phyloP scores from a whole-genome alignment of 192 early-diverging fungal species.

The Ambispora gerdemannii region DNA sequence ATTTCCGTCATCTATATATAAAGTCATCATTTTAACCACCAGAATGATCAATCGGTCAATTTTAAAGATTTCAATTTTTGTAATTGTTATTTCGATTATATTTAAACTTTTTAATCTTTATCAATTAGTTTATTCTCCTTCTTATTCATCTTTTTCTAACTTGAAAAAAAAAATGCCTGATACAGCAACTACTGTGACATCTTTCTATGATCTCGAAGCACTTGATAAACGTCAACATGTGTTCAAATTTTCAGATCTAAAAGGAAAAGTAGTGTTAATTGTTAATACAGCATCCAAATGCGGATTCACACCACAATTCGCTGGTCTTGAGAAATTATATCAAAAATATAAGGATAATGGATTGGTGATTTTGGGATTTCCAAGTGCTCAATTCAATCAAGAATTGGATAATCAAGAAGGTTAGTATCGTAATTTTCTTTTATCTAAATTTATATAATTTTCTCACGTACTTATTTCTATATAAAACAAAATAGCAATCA shows the following conservation, averaged over 20 bases:
- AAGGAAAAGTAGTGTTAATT: conserved; percentile 75
- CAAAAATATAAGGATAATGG: conserved; percentile 66
- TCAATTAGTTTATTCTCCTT: too few species aligned
- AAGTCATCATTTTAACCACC: too few species aligned
- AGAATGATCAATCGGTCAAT: too few species aligned
- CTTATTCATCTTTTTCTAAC: too few species aligned
- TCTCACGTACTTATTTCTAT: not conserved
- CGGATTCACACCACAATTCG: conserved; percentile 80
- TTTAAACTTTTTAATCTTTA: too few species aligned
- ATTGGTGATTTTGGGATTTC: conserved; percentile 85
- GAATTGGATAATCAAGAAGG: conserved; percentile 49
- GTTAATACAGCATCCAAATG: conserved; percentile 92
- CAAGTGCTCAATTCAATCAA: conserved; percentile 84
- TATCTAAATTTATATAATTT: not conserved
- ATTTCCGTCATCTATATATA: too few species aligned
- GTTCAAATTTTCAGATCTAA: conserved; percentile 53
- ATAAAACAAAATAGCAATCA: conserved; percentile 42
- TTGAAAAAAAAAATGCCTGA: conserved; percentile 30
- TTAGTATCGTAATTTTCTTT: not conserved
- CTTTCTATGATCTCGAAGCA: conserved; percentile 55
- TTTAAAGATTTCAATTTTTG: too few species aligned
- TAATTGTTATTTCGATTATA: too few species aligned
- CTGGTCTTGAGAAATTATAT: conserved; percentile 64
- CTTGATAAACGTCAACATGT: conserved; percentile 49
- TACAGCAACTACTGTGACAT: conserved; percentile 33